phyloP scores from a whole-genome alignment of 2,329 filamentous ascomycete genomes.

The Hymenoscyphus albidus region DNA sequence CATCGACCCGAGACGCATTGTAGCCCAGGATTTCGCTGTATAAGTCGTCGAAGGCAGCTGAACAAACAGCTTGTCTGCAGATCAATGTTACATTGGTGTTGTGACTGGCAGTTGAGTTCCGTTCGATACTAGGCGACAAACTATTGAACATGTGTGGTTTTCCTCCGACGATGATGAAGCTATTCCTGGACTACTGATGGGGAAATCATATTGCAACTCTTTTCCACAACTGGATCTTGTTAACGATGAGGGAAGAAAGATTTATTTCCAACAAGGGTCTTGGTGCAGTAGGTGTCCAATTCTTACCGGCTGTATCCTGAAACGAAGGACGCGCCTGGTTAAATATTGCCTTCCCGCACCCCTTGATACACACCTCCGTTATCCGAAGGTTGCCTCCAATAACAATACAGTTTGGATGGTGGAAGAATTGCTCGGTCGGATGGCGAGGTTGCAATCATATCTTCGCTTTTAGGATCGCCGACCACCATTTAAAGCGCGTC shows the following conservation, averaged over 20 bases:
- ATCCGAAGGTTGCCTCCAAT: slow-evolving; percentile 5
- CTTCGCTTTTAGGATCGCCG: neutral
- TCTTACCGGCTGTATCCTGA: slow-evolving; percentile 9
- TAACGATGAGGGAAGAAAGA: slow-evolving; percentile 2
- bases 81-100: neutral
- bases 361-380: neutral
- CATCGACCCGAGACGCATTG: neutral
- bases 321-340: slow-evolving; percentile 9
- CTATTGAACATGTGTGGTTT: neutral
- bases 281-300: neutral
- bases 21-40: neutral
- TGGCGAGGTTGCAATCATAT: slow-evolving; percentile 2
- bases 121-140: neutral
- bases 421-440: slow-evolving; percentile 9
- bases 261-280: neutral
- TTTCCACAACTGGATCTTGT: slow-evolving; percentile 1
- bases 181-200: slow-evolving; percentile 5
- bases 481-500: neutral
- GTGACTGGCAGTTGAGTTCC: neutral
- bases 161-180: neutral
- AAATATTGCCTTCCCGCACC: slow-evolving; percentile 3
- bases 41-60: neutral
- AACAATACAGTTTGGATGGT: neutral
- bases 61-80: neutral
- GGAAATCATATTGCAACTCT: neutral